A percentile compares a stretch with the other conserved stretches of the same genome.
phyloP scores from a whole-genome alignment of 2,329 filamentous ascomycete species.

The Monilinia vaccinii-corymbosi region DNA sequence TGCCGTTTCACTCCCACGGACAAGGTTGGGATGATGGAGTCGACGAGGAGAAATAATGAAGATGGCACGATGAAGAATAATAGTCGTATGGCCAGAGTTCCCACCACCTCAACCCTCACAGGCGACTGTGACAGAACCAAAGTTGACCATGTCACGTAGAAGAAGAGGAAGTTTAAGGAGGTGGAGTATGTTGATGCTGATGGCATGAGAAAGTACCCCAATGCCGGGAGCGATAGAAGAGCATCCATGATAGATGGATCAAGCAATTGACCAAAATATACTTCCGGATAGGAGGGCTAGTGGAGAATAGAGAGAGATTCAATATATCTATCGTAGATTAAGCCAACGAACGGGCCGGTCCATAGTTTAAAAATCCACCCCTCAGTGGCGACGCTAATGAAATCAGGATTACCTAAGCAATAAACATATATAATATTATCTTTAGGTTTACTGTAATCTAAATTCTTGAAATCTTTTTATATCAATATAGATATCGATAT shows the following conservation, averaged over 20 bases:
- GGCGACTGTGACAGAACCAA: conserved; percentile 68
- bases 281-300: background rate
- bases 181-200: conserved; percentile 62
- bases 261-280: background rate
- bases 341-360: background rate
- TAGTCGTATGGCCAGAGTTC: conserved; percentile 56
- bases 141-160: conserved; percentile 66
- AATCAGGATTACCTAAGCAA: no score
- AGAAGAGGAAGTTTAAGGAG: conserved; percentile 77
- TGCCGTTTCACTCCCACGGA: conserved; percentile 61
- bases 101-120: conserved; percentile 65
- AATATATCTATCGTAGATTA: background rate
- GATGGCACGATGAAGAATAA: conserved; percentile 68
- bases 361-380: background rate
- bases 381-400: no score
- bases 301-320: background rate
- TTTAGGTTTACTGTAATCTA: no score
- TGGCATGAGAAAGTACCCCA: conserved; percentile 57
- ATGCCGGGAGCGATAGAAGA: conserved; percentile 61
- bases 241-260: conserved; percentile 43
- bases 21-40: conserved; percentile 59
- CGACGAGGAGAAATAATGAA: conserved; percentile 62
- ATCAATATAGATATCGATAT: no score
- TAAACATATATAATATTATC: no score
- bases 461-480: no score